Conservation (phyloP, 2,329 filamentous ascomycete genomes). For the Didymella exigua region DNA sequence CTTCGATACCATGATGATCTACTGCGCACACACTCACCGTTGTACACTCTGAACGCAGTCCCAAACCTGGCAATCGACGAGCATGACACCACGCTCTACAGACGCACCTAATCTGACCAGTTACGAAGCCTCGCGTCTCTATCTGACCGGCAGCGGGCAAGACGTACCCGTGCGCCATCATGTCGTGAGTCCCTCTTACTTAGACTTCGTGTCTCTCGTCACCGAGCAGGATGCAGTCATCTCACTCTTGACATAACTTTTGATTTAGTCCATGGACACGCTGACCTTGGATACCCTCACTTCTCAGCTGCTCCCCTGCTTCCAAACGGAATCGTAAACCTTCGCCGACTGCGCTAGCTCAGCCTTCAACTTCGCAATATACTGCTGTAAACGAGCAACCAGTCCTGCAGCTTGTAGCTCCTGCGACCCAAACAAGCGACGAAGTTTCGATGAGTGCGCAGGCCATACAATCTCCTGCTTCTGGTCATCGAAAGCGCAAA, state of each 20-base stretch:
- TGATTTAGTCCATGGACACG: slow-evolving; percentile 19
- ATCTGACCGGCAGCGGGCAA: slow-evolving; percentile 25
- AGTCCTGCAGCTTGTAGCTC: slow-evolving; percentile 35
- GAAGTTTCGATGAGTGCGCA: slow-evolving; percentile 30
- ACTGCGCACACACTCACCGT: slow-evolving; percentile 39
- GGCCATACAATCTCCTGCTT: slow-evolving; percentile 18
- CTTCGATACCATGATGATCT: slow-evolving; percentile 49
- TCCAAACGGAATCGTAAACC: slow-evolving; percentile 54
- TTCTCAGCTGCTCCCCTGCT: slow-evolving; percentile 49
- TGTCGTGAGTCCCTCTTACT: slow-evolving; percentile 47
- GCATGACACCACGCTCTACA: slow-evolving; percentile 43
- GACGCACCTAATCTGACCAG: slow-evolving; percentile 32
- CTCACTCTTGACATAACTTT: slow-evolving; percentile 6
- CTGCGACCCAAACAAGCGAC: slow-evolving; percentile 27
- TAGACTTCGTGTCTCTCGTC: slow-evolving; percentile 12
- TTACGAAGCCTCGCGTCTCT: slow-evolving; percentile 38
- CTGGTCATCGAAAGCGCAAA: slow-evolving; percentile 39
- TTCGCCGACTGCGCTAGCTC: slow-evolving; percentile 45
- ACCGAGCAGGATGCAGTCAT: slow-evolving; percentile 1
- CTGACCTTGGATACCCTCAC: slow-evolving; percentile 39
- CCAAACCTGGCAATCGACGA: slow-evolving; percentile 39
- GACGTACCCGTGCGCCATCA: slow-evolving; percentile 36
- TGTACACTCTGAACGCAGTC: slow-evolving; percentile 39
- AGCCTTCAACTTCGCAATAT: slow-evolving; percentile 30
- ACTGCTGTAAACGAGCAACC: slow-evolving; percentile 34